phyloP scores from a whole-genome alignment of 1,139 yeast genomes.

The Geotrichum restrictum region DNA sequence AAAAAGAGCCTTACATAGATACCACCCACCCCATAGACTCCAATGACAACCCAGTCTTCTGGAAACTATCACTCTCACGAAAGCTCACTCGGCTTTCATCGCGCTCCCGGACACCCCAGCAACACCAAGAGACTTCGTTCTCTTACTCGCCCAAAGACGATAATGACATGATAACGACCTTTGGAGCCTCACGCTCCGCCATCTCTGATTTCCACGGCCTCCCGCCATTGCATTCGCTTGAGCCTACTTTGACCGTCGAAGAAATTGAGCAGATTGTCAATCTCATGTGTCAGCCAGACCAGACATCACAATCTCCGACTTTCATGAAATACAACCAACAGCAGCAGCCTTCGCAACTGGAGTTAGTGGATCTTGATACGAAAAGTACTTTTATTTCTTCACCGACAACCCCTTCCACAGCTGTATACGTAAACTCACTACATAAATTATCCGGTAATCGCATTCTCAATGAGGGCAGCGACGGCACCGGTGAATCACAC shows the following conservation, averaged over 20 bases:
- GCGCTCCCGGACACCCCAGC: neutral
- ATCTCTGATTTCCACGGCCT: constrained; percentile 4
- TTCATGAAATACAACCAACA: constrained; percentile 11
- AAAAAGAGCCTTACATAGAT: neutral
- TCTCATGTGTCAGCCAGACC: constrained; percentile 2
- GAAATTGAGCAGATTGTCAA: constrained; percentile 9
- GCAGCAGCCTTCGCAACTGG: constrained; percentile 1
- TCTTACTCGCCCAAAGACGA: constrained; percentile 5
- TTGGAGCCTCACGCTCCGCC: constrained; percentile 5
- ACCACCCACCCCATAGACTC: too few species aligned
- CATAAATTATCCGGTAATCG: too few species aligned
- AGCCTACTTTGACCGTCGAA: neutral
- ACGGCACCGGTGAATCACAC: too few species aligned
- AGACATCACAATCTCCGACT: constrained; percentile 5
- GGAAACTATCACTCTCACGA: constrained; percentile 6
- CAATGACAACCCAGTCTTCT: neutral
- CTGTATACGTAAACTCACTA: too few species aligned
- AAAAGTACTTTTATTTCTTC: too few species aligned
- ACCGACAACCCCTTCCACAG: too few species aligned
- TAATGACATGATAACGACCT: constrained; percentile 1
- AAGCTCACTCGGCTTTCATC: neutral
- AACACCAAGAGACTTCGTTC: neutral
- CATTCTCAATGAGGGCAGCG: too few species aligned
- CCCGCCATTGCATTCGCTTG: constrained; percentile 8
- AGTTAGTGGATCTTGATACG: too few species aligned